Conservation (phyloP, 108 stramenopile genomes). For the Cyclostephanos tholiformis region DNA sequence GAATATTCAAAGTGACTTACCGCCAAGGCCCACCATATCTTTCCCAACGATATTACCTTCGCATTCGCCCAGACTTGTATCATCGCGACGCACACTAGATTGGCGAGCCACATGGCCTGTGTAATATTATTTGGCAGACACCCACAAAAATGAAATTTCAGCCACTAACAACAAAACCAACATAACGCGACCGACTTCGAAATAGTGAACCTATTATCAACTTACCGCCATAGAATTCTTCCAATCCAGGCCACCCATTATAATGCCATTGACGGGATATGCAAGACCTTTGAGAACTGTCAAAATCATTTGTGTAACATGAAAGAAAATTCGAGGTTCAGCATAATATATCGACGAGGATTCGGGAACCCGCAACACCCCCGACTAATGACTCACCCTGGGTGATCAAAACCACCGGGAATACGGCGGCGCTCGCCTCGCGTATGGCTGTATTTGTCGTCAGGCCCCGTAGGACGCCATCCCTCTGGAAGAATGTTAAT, state of each 20-base stretch:
- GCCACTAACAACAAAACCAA: neutral
- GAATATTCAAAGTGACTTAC: neutral
- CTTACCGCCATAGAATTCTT: constrained; percentile 67
- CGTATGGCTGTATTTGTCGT: constrained; percentile 80
- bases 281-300: constrained; percentile 78
- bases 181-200: neutral
- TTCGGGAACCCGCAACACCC: neutral
- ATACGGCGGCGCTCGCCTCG: constrained; percentile 69
- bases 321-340: neutral
- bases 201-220: neutral
- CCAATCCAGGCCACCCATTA: constrained; percentile 96
- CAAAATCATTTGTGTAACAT: neutral
- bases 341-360: neutral
- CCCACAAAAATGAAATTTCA: neutral
- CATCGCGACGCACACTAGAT: constrained; percentile 76
- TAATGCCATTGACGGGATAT: constrained; percentile 91
- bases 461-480: constrained; percentile 73
- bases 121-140: neutral
- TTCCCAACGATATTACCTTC: constrained; percentile 51
- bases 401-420: constrained; percentile 83
- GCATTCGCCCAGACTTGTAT: constrained; percentile 52
- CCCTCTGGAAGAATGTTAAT: constrained; percentile 73
- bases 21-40: constrained; percentile 89
- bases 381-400: constrained; percentile 52
- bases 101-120: constrained; percentile 88